phyloP scores from a whole-genome alignment of 2,329 filamentous ascomycete species.

The Aspergillus brunneoviolaceus region DNA sequence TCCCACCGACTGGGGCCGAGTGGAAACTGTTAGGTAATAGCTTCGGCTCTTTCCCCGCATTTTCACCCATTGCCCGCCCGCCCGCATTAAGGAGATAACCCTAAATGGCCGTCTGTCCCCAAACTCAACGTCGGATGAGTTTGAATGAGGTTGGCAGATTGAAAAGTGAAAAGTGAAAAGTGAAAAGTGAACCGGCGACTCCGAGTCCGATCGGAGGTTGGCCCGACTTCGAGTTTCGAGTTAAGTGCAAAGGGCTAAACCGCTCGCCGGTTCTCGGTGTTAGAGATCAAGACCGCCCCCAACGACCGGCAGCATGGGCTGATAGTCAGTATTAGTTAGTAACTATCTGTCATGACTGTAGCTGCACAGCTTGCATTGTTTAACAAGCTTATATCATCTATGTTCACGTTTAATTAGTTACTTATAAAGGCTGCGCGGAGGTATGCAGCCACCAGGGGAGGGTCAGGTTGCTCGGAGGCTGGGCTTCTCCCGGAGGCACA shows the following conservation, averaged over 20 bases:
- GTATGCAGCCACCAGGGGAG: background rate
- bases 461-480: background rate
- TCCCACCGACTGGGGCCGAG: background rate
- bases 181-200: background rate
- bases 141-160: background rate
- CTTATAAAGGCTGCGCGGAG: background rate
- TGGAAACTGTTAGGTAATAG: slow-evolving; percentile 35
- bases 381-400: background rate
- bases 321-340: background rate
- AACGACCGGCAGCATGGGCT: background rate
- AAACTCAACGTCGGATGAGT: background rate
- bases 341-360: background rate
- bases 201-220: background rate
- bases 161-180: background rate
- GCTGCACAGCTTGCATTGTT: background rate
- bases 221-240: background rate
- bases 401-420: too few species aligned
- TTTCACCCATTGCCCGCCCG: slow-evolving; percentile 11
- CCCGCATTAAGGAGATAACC: slow-evolving; percentile 9
- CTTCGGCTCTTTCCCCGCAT: slow-evolving; percentile 26
- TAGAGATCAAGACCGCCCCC: too few species aligned
- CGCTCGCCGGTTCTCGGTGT: too few species aligned
- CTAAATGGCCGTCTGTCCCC: slow-evolving; percentile 7
- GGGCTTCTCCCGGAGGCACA: background rate
- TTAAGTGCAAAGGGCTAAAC: background rate